These are phyloP conservation scores for Thalassiosira oceanica DNA, from an alignment of 352 stramenopile genomes.

Conservation along the genomic window DNA sequence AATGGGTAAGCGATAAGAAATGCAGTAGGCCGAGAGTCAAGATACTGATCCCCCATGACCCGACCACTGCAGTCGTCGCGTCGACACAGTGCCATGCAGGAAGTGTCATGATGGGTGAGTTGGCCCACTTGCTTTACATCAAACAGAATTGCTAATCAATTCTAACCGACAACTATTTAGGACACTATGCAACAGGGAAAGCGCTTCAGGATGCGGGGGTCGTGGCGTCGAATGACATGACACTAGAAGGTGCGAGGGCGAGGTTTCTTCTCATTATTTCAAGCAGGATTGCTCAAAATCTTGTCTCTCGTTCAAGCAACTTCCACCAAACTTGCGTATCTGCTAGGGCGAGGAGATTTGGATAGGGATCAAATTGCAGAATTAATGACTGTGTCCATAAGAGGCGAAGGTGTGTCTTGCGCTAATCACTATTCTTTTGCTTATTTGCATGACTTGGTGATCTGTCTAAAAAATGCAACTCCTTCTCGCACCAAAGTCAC, in stretches of 20 bases:
- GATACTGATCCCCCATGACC: too few species aligned
- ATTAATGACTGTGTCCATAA: conserved; percentile 50
- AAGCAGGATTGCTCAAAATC: too few species aligned
- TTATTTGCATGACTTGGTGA: too few species aligned
- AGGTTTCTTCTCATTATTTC: too few species aligned
- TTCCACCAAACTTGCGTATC: conserved; percentile 91
- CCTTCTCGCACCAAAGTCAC: too few species aligned
- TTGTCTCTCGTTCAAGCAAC: too few species aligned
- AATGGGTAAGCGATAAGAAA: too few species aligned
- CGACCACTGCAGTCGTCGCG: too few species aligned
- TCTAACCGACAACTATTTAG: background rate
- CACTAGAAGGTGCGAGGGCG: conserved; percentile 88
- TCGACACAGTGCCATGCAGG: conserved; percentile 93
- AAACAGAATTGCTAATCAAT: background rate
- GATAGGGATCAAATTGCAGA: conserved; percentile 44
- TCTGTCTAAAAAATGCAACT: too few species aligned
- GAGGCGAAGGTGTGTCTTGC: conserved; percentile 42
- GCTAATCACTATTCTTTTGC: too few species aligned
- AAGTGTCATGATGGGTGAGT: conserved; percentile 86
- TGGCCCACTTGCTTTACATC: background rate
- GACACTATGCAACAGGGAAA: conserved; percentile 82
- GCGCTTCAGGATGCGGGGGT: conserved; percentile 89
- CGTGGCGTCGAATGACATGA: conserved; percentile 95
- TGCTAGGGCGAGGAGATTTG: conserved; percentile 81
- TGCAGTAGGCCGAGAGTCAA: too few species aligned